A percentile compares a stretch with the other conserved stretches of the same genome.
Evolutionary conservation across 305 asterid genomes (phyloP).

Genomic region (Ilex paraguariensis): DNA sequence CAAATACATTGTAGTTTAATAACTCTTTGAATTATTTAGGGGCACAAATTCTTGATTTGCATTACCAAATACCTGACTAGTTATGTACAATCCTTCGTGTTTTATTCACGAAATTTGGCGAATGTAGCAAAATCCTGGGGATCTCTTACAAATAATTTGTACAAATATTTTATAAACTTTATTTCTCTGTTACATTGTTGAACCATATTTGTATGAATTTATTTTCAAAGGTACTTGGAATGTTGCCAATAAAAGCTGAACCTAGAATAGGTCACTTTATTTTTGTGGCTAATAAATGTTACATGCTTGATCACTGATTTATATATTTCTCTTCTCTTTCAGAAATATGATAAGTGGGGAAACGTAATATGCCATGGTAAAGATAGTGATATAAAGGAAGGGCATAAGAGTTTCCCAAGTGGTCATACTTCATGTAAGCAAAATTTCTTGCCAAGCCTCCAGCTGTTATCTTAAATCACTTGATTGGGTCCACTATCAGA

Average conservation of each 20-base stretch:
- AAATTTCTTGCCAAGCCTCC: not conserved
- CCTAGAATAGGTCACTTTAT: not conserved
- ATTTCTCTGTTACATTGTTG: too few relatives aligned
- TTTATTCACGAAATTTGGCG: too few relatives aligned
- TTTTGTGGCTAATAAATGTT: not conserved
- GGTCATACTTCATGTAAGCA: slow-evolving; percentile 90
- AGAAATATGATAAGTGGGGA: slow-evolving; percentile 64
- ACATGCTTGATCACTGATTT: not conserved
- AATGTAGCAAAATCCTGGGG: not conserved
- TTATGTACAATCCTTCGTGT: not conserved
- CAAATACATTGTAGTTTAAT: too few relatives aligned
- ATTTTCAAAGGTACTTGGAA: not conserved
- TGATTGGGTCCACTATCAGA: not conserved
- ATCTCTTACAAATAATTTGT: not conserved
- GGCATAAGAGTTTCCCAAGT: slow-evolving; percentile 94
- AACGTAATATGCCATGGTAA: slow-evolving; percentile 78
- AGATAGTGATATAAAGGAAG: slow-evolving; percentile 70
- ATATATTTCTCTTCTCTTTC: slow-evolving; percentile 4
- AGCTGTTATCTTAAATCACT: not conserved
- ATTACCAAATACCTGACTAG: too few relatives aligned
- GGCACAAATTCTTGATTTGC: too few relatives aligned
- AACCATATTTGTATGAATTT: too few relatives aligned
- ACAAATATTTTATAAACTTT: too few relatives aligned
- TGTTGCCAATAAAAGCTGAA: not conserved
- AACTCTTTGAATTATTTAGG: not conserved